Percentiles rank a stretch among this genome's conserved stretches.
phyloP scores from a whole-genome alignment of 805 yeast species.

The Saccharomyces kudriavzevii region DNA sequence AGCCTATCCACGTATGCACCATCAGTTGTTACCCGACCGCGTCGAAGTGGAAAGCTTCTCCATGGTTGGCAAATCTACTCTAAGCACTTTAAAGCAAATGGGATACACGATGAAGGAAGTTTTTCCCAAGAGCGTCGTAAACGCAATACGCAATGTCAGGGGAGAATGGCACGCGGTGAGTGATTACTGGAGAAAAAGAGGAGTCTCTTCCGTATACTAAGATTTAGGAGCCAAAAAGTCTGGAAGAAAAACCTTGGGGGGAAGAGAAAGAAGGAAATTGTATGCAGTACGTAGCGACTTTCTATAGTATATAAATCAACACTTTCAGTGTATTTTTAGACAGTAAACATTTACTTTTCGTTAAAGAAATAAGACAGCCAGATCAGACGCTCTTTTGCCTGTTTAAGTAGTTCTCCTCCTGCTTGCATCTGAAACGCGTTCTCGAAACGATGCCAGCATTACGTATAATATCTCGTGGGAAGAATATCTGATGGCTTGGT shows the following conservation, averaged over 20 bases:
- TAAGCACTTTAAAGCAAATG: conserved; percentile 30
- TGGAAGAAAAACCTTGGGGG: neutral
- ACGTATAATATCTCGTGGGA: neutral
- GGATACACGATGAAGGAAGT: conserved; percentile 44
- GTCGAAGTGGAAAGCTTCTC: conserved; percentile 48
- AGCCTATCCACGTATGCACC: conserved; percentile 79
- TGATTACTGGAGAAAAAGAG: conserved; percentile 86
- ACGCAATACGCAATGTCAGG: conserved; percentile 39
- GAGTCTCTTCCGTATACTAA: conserved; percentile 30
- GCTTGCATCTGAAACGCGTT: neutral
- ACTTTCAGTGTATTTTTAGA: neutral
- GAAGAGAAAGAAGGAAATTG: neutral
- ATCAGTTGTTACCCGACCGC: conserved; percentile 73
- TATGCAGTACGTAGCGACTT: neutral
- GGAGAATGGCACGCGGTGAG: conserved; percentile 63
- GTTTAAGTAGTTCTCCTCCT: neutral
- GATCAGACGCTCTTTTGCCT: neutral
- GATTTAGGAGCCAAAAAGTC: neutral
- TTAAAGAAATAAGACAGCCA: neutral
- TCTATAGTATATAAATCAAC: neutral
- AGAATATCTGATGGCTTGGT: neutral
- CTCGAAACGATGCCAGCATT: neutral
- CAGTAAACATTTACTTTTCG: neutral
- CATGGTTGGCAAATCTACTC: conserved; percentile 37
- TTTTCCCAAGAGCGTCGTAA: conserved; percentile 48